Percentiles rank a stretch among this genome's conserved stretches.
phyloP scores from a whole-genome alignment of 108 stramenopile species.

The Fistulifera solaris region DNA sequence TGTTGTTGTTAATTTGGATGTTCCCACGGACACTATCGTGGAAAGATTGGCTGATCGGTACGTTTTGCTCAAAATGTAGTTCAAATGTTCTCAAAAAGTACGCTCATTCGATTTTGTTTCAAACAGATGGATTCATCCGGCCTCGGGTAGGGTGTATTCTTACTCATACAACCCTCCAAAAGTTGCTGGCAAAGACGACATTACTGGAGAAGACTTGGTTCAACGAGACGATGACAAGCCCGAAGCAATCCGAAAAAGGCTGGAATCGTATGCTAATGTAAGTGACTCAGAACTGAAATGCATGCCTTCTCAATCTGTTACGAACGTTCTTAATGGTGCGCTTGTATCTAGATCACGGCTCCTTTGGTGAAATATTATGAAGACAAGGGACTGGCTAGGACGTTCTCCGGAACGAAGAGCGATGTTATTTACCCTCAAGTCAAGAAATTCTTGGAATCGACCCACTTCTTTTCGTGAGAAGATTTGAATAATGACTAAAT shows the following conservation, averaged over 20 bases:
- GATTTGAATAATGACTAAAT: too few species aligned
- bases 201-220: conserved; percentile 90
- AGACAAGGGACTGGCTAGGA: conserved; percentile 66
- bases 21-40: conserved; percentile 92
- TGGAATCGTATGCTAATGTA: conserved; percentile 82
- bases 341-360: conserved; percentile 37
- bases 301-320: too few species aligned
- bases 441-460: conserved; percentile 50
- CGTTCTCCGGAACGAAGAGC: conserved; percentile 84
- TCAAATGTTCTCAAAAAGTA: neutral
- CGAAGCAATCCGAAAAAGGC: conserved; percentile 71
- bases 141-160: conserved; percentile 89
- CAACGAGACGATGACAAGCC: conserved; percentile 96
- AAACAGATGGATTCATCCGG: conserved; percentile 88
- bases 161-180: conserved; percentile 96
- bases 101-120: neutral
- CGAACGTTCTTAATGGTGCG: conserved; percentile 1
- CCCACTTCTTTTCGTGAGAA: too few species aligned
- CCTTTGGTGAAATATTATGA: conserved; percentile 87
- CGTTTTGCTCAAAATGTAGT: conserved; percentile 12
- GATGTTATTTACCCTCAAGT: conserved; percentile 93
- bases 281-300: conserved; percentile 11
- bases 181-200: conserved; percentile 75
- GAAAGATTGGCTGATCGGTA: conserved; percentile 82
- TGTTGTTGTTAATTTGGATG: conserved; percentile 87